These are phyloP conservation scores for Cyclotella baltica DNA, from an alignment of 108 stramenopile genomes.

Conservation along the genomic window DNA sequence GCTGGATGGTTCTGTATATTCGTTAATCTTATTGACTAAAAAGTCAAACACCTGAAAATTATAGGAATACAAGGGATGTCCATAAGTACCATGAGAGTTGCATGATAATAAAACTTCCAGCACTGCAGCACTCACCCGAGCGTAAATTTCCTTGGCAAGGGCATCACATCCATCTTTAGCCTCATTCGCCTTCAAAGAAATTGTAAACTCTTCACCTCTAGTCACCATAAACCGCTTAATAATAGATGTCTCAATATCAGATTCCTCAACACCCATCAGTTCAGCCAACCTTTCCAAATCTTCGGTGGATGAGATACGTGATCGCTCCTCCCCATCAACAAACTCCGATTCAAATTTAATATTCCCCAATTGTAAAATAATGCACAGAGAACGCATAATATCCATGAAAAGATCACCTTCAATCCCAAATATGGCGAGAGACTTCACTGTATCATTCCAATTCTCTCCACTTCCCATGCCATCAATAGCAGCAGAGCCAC, in stretches of 20 bases:
- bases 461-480: constrained; percentile 88
- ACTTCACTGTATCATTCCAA: constrained; percentile 77
- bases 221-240: constrained; percentile 81
- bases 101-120: neutral
- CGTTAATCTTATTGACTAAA: constrained; percentile 94
- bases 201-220: constrained; percentile 78
- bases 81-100: neutral
- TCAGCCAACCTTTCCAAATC: constrained; percentile 71
- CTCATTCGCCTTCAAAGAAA: constrained; percentile 72
- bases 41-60: constrained; percentile 74
- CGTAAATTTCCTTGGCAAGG: constrained; percentile 97
- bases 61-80: neutral
- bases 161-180: constrained; percentile 94
- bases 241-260: constrained; percentile 71
- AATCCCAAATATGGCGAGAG: constrained; percentile 76
- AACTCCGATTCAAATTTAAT: constrained; percentile 79
- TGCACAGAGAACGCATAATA: constrained; percentile 80
- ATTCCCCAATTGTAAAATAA: constrained; percentile 92
- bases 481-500: constrained; percentile 70
- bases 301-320: constrained; percentile 57
- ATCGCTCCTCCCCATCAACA: constrained; percentile 68
- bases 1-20: constrained; percentile 77
- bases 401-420: constrained; percentile 61
- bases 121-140: constrained; percentile 52
- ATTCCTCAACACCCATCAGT: constrained; percentile 74